Base-by-base conservation (phyloP, 2,329 filamentous ascomycete genomes). In the Sporothrix humicola region DNA sequence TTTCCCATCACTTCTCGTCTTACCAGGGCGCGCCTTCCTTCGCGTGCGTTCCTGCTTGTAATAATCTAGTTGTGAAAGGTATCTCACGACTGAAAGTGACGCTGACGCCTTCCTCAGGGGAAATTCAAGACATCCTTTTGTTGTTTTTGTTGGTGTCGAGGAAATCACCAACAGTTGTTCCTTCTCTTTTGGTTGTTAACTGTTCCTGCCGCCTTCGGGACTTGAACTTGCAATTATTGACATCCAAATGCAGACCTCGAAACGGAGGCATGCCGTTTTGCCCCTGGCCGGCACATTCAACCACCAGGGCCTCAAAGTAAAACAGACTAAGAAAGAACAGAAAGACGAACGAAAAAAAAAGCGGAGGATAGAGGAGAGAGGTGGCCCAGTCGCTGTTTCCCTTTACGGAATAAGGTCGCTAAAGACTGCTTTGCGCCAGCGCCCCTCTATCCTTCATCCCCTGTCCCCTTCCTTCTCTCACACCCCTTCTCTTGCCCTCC, bases 311-410 rank as follows among this genome's bases (percentile, higher is more conserved):
- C 61, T 59, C 31, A 72, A 76, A 37, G 74, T 76, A 76, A 76
- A 76, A 76, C 74, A 76, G 23, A 71, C 73, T 75, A 76, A 63
- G 23, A 72, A 50, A 13, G 12, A 59, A 31, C 37, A 73, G 72
- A 74, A 59, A 68, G 72, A 70, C 71, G 71, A 68, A n/a, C 26
- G 50, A 15, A 63, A 26, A 42, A 20, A 71, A 31, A 48, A 72
- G 73, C 42, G 52, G 72, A 69, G 59, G 70, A 31, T 46, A 42
- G 48, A 52, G 46, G 26, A 72, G 56, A 44, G 56, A 23, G 15
- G 69, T 37, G 56, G 56, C 69, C 69, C 54, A 54, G 69, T 63
- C 56, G 56, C 44, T 15, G 42, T 63, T 71, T 44, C 44, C 44
- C n/a, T 65, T 65, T 68, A 59, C 46, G 70, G 59, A 71, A 48